phyloP scores from a whole-genome alignment of 352 stramenopile genomes.

The Pythium folliculosum region DNA sequence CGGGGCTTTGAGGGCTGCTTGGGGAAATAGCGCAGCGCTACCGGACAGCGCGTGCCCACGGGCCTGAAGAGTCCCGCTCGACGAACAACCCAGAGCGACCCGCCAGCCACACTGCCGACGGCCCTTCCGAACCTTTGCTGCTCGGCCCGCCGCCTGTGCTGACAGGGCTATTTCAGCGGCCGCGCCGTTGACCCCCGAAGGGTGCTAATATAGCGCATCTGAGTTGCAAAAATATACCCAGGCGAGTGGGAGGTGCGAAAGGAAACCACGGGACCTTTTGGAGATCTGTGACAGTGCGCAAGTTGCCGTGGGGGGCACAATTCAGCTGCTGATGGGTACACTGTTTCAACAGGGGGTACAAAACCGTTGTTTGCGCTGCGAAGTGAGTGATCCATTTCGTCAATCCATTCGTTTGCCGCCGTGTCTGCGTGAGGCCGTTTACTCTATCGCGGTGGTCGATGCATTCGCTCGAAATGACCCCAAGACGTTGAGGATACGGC shows the following conservation, averaged over 20 bases:
- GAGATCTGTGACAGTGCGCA: slow-evolving; percentile 17
- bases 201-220: slow-evolving; percentile 12
- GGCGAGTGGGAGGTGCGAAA: not conserved
- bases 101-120: not conserved
- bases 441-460: slow-evolving; percentile 3
- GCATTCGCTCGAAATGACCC: too few species aligned
- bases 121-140: too few species aligned
- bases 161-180: slow-evolving; percentile 1
- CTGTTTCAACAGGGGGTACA: not conserved
- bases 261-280: too few species aligned
- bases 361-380: too few species aligned
- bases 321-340: not conserved
- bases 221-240: slow-evolving; percentile 13
- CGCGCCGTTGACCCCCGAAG: not conserved
- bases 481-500: not conserved
- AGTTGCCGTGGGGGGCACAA: not conserved
- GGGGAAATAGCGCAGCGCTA: not conserved
- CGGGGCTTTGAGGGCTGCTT: not conserved
- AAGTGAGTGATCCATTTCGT: not conserved
- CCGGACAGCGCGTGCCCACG: not conserved
- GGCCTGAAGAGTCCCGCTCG: not conserved
- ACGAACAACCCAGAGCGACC: not conserved
- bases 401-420: not conserved
- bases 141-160: not conserved
- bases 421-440: not conserved